Conservation (phyloP, 169 alveolate genomes). For the Plasmodium vinckei region DNA sequence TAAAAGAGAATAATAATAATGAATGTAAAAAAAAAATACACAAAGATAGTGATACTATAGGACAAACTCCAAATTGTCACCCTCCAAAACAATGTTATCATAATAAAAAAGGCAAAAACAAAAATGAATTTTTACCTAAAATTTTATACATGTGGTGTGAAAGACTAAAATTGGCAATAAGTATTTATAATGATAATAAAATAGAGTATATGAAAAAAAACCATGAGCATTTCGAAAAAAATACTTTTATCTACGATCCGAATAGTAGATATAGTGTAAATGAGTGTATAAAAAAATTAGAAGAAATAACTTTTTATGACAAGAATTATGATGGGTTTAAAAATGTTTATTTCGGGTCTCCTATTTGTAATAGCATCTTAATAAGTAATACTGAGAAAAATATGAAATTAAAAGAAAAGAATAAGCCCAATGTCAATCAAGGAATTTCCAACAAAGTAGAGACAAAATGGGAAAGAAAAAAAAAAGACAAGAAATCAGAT, state of each 20-base stretch:
- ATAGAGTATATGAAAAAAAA: constrained; percentile 27
- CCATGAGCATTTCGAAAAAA: not conserved
- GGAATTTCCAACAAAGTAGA: not conserved
- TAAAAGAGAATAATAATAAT: constrained; percentile 1
- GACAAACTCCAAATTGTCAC: not conserved
- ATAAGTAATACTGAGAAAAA: not conserved
- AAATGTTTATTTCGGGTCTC: constrained; percentile 2
- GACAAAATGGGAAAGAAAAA: not conserved
- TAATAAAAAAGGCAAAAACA: constrained; percentile 9
- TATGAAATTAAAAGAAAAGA: not conserved
- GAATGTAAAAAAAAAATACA: not conserved
- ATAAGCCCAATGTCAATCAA: not conserved
- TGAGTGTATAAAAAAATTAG: constrained; percentile 44
- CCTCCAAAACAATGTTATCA: not conserved
- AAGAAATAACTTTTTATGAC: constrained; percentile 6
- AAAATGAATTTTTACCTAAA: constrained; percentile 33
- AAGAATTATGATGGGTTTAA: constrained; percentile 11
- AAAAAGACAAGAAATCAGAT: not conserved
- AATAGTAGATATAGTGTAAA: constrained; percentile 58
- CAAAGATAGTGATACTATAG: not conserved
- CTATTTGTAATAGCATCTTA: not conserved
- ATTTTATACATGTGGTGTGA: constrained; percentile 53
- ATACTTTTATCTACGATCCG: constrained; percentile 9
- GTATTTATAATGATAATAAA: constrained; percentile 39
- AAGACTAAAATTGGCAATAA: constrained; percentile 29